These are phyloP conservation scores for Fusarium bulbicola DNA, from an alignment of 2,329 filamentous ascomycete genomes.

Conservation along the genomic window DNA sequence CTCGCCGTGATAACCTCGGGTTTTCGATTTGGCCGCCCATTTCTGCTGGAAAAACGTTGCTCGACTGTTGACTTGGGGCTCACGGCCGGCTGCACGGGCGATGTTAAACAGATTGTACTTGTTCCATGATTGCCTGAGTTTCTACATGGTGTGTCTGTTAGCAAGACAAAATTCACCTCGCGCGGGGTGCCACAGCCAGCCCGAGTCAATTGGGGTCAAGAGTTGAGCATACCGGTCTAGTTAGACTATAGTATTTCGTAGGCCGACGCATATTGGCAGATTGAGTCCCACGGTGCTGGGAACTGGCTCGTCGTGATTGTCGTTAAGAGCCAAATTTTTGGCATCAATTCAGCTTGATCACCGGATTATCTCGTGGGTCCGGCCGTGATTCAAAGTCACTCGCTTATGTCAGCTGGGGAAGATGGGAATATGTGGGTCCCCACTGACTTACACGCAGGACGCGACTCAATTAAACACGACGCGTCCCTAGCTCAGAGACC, in stretches of 20 bases:
- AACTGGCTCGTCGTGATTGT: conserved; percentile 38
- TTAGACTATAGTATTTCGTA: conserved; percentile 71
- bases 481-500: conserved; percentile 36
- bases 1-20: conserved; percentile 92
- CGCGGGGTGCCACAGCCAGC: neutral
- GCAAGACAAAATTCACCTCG: conserved; percentile 18
- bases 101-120: conserved; percentile 97
- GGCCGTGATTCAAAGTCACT: neutral
- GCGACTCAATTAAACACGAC: conserved; percentile 45
- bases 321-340: conserved; percentile 46
- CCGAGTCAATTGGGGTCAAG: neutral
- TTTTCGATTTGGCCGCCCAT: conserved; percentile 87
- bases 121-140: conserved; percentile 95
- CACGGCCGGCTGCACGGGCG: conserved; percentile 49
- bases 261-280: conserved; percentile 63
- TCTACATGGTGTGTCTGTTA: conserved; percentile 61
- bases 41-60: conserved; percentile 97
- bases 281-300: conserved; percentile 41
- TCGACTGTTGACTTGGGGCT: conserved; percentile 43
- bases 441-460: conserved; percentile 18
- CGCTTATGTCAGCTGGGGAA: conserved; percentile 35
- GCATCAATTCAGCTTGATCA: conserved; percentile 30
- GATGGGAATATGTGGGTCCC: conserved; percentile 23
- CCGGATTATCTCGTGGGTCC: conserved; percentile 45
- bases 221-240: conserved; percentile 64